Base-by-base conservation (phyloP, 768 basidiomycete species). In the Termitomyces eurrhizus region DNA sequence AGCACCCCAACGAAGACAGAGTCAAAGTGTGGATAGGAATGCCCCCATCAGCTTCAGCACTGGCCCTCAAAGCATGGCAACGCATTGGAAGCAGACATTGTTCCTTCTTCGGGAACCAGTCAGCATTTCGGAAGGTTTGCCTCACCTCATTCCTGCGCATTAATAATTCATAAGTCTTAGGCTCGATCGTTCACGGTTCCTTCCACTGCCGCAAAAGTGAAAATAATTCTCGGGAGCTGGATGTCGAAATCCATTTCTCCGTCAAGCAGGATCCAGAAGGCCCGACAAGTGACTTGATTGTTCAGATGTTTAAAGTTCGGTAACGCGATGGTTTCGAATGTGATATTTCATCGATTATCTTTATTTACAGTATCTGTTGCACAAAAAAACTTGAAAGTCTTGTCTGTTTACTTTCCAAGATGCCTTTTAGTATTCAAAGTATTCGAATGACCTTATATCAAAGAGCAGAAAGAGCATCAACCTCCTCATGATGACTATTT, bases 11-110 rank as follows among this genome's bases (percentile, higher is more conserved):
- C 77, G 90, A 33, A 76, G 89, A 35, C 80, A 82, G 61, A 89
- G 88, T 69, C 65, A 78, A 7, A 78, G 81, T n/a, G 73, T 73
- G 4, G 76, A 73, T 54, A 79, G 77, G 61, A 79, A 80, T 59
- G 77, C 75, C 41, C 76, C 86, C 8, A 84, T 81, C 7, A 92
- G 90, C 71, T 92, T 99, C 74, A 95, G 92, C 66, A 98, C 96
- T 0, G 93, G 96, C 0, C 95, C 96, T 11, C 76, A 76, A 66
- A 95, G 92, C 59, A 83, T 84, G 26, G 86, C 92, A 11, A 98
- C 95, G 32, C 96, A 99, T 71, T 98, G 96, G 96, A 95, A 94
- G 70, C 96, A 99, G 70, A 94, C 96, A 0, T 66, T 93, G 2
- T 97, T 99, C 74, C 73, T 98, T 65, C 78, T 99, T 59, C 78